phyloP scores from a whole-genome alignment of 352 stramenopile species.

The Albugo laibachii region DNA sequence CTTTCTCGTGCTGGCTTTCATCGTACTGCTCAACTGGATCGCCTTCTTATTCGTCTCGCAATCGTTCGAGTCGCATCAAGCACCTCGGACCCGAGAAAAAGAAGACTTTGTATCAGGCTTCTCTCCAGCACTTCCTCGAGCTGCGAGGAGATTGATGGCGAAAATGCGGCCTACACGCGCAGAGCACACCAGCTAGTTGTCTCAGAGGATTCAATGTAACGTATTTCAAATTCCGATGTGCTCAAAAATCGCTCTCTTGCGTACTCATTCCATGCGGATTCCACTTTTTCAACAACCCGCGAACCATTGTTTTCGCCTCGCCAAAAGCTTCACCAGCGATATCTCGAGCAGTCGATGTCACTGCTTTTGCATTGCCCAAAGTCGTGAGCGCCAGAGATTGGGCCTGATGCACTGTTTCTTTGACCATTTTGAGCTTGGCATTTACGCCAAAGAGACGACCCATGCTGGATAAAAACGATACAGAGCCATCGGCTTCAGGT shows the following conservation, averaged over 20 bases:
- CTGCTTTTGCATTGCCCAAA: conserved; percentile 57
- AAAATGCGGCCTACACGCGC: too few relatives aligned
- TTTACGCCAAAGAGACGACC: conserved; percentile 54
- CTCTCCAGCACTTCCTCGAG: conserved; percentile 1
- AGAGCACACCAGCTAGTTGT: too few relatives aligned
- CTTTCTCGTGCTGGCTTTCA: conserved; percentile 61
- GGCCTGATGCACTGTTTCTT: conserved; percentile 74
- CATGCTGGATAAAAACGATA: conserved; percentile 56
- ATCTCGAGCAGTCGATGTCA: conserved; percentile 62
- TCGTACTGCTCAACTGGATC: conserved; percentile 41
- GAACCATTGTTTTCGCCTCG: conserved; percentile 69
- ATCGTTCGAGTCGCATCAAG: conserved; percentile 58
- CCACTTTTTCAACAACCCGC: conserved; percentile 21
- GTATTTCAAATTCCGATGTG: too few relatives aligned
- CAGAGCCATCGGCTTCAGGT: conserved; percentile 50
- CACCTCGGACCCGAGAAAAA: conserved; percentile 21
- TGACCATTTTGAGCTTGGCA: conserved; percentile 73
- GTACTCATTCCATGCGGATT: too few relatives aligned
- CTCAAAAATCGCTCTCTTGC: too few relatives aligned
- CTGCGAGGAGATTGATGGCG: neutral
- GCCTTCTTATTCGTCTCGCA: conserved; percentile 46
- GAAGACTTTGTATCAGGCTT: conserved; percentile 12
- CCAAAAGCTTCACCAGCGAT: conserved; percentile 69
- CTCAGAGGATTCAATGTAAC: too few relatives aligned
- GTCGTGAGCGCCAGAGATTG: conserved; percentile 69